Evolutionary conservation across 495 filamentous ascomycete genomes (phyloP).

Genomic region (Rostrohypoxylon terebratum): DNA sequence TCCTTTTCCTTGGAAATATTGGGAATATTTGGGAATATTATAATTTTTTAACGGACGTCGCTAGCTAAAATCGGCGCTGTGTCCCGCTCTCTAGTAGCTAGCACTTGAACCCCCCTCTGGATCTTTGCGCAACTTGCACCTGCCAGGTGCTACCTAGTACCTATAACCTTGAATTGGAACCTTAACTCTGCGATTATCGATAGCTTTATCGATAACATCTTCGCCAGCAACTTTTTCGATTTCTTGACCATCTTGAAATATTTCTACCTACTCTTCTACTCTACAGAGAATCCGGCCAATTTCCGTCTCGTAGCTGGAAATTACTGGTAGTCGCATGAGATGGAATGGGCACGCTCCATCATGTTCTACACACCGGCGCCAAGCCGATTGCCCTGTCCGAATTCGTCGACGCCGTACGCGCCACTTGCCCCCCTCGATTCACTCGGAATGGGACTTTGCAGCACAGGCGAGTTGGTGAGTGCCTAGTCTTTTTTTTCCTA

Average conservation of each 20-base stretch:
- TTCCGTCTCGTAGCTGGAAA: constrained; percentile 15
- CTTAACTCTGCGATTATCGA: constrained; percentile 5
- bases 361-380: constrained; percentile 55
- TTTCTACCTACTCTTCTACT: too few relatives aligned
- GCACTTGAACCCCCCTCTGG: neutral
- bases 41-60: neutral
- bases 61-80: neutral
- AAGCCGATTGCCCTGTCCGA: constrained; percentile 62
- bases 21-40: constrained; percentile 2
- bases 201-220: constrained; percentile 28
- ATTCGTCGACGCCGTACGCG: constrained; percentile 65
- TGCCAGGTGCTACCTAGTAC: neutral
- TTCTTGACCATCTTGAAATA: neutral
- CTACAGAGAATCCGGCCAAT: neutral
- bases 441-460: constrained; percentile 34
- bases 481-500: too few relatives aligned
- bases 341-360: constrained; percentile 59
- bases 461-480: constrained; percentile 53
- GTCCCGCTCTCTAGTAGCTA: neutral
- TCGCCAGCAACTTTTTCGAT: neutral
- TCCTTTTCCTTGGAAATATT: neutral
- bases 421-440: constrained; percentile 62
- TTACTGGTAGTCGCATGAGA: constrained; percentile 32
- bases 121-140: neutral
- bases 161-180: too few relatives aligned